Conservation (phyloP, 805 yeast species). For the Metschnikowia koreensis region DNA sequence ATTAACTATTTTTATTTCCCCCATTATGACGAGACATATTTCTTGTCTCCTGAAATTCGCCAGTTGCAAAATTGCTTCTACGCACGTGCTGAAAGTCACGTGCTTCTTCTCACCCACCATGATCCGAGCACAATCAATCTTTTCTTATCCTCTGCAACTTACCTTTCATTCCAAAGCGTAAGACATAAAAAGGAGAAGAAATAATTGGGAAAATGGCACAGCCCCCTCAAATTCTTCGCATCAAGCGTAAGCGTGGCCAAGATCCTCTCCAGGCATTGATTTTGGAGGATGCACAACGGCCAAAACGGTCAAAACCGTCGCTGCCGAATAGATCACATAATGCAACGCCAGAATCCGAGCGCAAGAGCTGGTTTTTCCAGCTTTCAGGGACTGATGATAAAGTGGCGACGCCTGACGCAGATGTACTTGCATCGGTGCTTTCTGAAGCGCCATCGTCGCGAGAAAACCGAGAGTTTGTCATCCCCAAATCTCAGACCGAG, state of each 20-base stretch:
- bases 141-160: too few relatives aligned
- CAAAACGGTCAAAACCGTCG: conserved; percentile 44
- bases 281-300: conserved; percentile 36
- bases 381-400: conserved; percentile 36
- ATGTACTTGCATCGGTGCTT: conserved; percentile 26
- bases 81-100: too few relatives aligned
- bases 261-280: conserved; percentile 84
- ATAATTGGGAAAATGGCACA: neutral
- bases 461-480: conserved; percentile 31
- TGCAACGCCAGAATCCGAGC: conserved; percentile 20
- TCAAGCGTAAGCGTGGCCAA: conserved; percentile 82
- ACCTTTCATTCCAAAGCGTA: too few relatives aligned
- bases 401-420: conserved; percentile 16
- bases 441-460: conserved; percentile 20
- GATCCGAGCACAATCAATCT: too few relatives aligned
- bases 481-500: conserved; percentile 31
- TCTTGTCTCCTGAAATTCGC: too few relatives aligned
- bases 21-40: too few relatives aligned
- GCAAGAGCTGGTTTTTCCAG: conserved; percentile 28
- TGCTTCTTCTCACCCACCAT: too few relatives aligned
- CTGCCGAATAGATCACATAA: conserved; percentile 32
- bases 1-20: too few relatives aligned
- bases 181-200: neutral
- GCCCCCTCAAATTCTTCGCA: conserved; percentile 69
- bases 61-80: too few relatives aligned